A percentile compares a stretch with the other conserved stretches of the same genome.
These are phyloP conservation scores for Yarrowia bubula DNA, from an alignment of 805 yeast genomes.

Conservation along the genomic window DNA sequence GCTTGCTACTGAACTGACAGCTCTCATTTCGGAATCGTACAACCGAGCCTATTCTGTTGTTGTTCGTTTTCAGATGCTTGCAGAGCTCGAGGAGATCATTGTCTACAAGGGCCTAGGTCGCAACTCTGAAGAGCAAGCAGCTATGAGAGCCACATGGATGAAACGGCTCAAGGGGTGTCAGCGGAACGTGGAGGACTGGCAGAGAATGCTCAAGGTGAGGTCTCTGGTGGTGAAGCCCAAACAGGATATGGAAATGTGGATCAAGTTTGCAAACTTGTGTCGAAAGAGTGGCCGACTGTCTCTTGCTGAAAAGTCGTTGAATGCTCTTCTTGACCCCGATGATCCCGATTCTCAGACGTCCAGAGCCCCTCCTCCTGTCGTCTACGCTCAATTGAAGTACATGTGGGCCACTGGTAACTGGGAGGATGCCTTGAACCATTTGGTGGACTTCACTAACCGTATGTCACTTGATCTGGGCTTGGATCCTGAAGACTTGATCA, in stretches of 20 bases:
- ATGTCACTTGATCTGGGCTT: constrained; percentile 87
- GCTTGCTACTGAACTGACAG: constrained; percentile 88
- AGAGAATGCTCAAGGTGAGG: constrained; percentile 86
- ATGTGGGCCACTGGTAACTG: constrained; percentile 96
- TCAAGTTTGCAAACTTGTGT: constrained; percentile 93
- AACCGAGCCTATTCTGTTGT: constrained; percentile 96
- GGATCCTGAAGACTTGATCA: constrained; percentile 71
- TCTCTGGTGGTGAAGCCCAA: constrained; percentile 92
- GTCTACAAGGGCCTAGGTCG: constrained; percentile 82
- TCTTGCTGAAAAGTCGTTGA: constrained; percentile 87
- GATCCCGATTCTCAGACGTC: constrained; percentile 52
- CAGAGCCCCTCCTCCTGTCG: constrained; percentile 93
- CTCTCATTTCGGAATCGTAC: constrained; percentile 91
- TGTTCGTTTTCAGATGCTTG: constrained; percentile 94
- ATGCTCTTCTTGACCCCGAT: constrained; percentile 72
- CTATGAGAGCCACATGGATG: constrained; percentile 90
- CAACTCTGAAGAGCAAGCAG: constrained; percentile 71
- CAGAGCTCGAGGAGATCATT: constrained; percentile 93
- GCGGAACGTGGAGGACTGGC: constrained; percentile 98
- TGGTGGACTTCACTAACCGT: constrained; percentile 86
- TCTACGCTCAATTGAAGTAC: constrained; percentile 92
- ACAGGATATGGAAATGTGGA: constrained; percentile 97
- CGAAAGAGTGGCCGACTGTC: constrained; percentile 91
- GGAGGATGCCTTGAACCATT: constrained; percentile 77
- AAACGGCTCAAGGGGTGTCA: constrained; percentile 90